Evolutionary conservation across 768 basidiomycete species (phyloP), one percentile per base, ranked within the genome.

Genomic region (Coprinopsis sp.): DNA sequence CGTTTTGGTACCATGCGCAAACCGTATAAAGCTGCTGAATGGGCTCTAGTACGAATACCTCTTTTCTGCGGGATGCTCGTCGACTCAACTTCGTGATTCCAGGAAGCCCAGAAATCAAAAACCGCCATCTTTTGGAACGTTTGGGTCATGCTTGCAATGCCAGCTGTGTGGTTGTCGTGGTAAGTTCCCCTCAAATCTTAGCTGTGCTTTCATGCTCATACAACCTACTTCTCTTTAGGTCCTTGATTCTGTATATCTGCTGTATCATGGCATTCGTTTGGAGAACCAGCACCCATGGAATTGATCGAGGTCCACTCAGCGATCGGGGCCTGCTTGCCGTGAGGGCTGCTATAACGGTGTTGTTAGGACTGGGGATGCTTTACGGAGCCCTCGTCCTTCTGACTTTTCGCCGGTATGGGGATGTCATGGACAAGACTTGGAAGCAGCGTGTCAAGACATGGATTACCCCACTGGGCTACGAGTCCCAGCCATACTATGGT

Each of bases 121-220:
- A 56, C 63, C 0, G 37, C 39, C 1, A 61, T 67, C 23, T 64
- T 55, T 49, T 71, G 84, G 83, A 86, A 86, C 50, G 78, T 84
- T 14, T 84, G 83, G 82, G 75, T 84, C 1, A 50, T 85, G 16
- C 67, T 86, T 23, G 77, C 82, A 0, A 73, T 81, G 68, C 83
- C 83, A 0, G 77, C 73, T 0, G 55, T 80, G 12, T 85, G 81
- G 79, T 71, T 84, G 27, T 69, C 78, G 6, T 86, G 82, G 81
- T 78, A 47, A 16, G 58, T 50, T 24, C 2, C 23, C 25, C 40
- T 29, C 22, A 11, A 18, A 11, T n/a, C 24, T 16, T 33, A 14
- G 25, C 19, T 3, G 22, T 34, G 22, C n/a, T 30, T n/a, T 28
- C 5, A 25, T 11, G 12, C 10, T 22, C 8, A 22, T 25, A 43